Conservation (phyloP, 441 rosid genomes). For the Jatropha multifida region DNA sequence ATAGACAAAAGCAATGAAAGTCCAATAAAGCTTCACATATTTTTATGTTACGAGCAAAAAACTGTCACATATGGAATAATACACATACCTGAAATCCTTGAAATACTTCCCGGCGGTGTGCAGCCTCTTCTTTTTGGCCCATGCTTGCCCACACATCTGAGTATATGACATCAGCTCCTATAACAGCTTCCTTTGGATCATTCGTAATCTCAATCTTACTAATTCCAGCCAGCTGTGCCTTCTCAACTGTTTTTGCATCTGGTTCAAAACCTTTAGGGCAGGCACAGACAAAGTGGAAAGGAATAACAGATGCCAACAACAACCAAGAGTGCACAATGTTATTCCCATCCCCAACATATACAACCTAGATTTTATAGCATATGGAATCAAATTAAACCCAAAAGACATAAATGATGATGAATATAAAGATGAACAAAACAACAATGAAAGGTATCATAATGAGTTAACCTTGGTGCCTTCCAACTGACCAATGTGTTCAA, state of each 20-base stretch:
- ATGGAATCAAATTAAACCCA: conserved; percentile 8
- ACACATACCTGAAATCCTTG: conserved; percentile 91
- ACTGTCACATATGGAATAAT: background rate
- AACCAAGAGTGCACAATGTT: conserved; percentile 98
- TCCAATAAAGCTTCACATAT: background rate
- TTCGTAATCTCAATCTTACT: conserved; percentile 92
- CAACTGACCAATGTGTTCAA: conserved; percentile 79
- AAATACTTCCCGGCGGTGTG: conserved; percentile 72
- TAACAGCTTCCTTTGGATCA: conserved; percentile 87
- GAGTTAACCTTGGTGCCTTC: conserved; percentile 84
- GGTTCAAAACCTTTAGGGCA: conserved; percentile 97
- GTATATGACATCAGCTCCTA: conserved; percentile 94
- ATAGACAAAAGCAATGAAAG: background rate
- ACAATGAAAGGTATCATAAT: conserved; percentile 11
- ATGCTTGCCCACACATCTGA: conserved; percentile 99
- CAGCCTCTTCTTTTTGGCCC: conserved; percentile 99
- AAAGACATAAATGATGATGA: background rate
- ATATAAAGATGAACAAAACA: background rate
- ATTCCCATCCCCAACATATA: conserved; percentile 97
- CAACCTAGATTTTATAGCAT: conserved; percentile 55
- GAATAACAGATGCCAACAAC: conserved; percentile 81
- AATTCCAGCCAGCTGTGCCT: conserved; percentile 71
- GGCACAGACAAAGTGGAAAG: conserved; percentile 93
- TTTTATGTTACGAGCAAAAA: background rate
- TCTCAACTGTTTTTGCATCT: conserved; percentile 70